Evolutionary conservation across 345 rosid species (phyloP).

Genomic region (Limnanthes douglasii): DNA sequence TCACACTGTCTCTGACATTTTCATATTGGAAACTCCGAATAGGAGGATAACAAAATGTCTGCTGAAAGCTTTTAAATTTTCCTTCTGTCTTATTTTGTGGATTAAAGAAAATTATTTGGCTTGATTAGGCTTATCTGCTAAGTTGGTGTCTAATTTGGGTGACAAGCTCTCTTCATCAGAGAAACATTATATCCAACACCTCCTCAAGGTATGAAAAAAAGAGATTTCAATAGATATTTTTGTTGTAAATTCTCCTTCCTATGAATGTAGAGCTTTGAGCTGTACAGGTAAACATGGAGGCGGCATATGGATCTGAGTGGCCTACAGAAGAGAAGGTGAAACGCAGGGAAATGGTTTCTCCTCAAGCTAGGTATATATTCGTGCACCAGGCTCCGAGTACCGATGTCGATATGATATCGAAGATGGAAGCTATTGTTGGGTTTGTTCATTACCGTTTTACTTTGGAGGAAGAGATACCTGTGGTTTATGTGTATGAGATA

Average conservation of each 20-base stretch:
- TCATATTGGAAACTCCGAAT: no score
- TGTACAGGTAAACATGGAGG: constrained; percentile 67
- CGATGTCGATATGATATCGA: constrained; percentile 11
- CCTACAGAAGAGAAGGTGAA: constrained; percentile 58
- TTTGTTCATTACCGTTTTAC: constrained; percentile 73
- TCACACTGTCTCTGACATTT: neutral
- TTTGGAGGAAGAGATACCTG: constrained; percentile 71
- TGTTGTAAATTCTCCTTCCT: neutral
- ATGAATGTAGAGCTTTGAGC: neutral
- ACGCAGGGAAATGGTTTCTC: constrained; percentile 64
- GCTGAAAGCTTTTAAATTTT: neutral
- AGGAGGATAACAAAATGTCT: neutral
- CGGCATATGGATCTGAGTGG: constrained; percentile 56
- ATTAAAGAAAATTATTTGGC: neutral
- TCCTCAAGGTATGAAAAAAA: constrained; percentile 34
- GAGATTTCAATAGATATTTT: neutral
- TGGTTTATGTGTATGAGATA: constrained; percentile 75
- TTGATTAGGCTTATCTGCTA: constrained; percentile 35
- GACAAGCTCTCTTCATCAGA: constrained; percentile 36
- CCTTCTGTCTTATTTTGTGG: neutral
- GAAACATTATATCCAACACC: constrained; percentile 40
- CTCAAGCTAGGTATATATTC: constrained; percentile 58
- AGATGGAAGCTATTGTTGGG: constrained; percentile 30
- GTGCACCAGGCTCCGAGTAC: constrained; percentile 19
- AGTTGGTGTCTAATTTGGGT: constrained; percentile 54